A percentile compares a stretch with the other conserved stretches of the same genome.
phyloP scores from a whole-genome alignment of 2,329 filamentous ascomycete genomes.

The Hirsutella rhossiliensis region DNA sequence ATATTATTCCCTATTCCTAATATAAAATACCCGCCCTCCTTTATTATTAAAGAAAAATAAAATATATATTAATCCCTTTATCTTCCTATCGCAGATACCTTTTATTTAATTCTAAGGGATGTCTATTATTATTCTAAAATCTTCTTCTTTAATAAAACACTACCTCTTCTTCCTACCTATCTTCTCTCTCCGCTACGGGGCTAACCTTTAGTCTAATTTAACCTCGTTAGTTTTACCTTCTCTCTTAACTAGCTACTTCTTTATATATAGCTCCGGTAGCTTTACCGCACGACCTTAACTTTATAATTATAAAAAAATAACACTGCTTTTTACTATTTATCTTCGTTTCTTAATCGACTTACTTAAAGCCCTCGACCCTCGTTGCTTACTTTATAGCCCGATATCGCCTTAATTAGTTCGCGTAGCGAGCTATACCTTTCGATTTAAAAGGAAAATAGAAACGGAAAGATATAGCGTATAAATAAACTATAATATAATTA shows the following conservation, averaged over 20 bases:
- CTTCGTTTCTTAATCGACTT: constrained; percentile 2
- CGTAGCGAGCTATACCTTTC: background rate
- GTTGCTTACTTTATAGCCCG: background rate
- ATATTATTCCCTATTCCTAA: constrained; percentile 3
- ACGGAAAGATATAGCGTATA: background rate
- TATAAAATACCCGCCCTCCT: background rate
- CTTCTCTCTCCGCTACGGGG: too few relatives aligned
- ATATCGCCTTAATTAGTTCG: too few relatives aligned
- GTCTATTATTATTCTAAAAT: too few relatives aligned
- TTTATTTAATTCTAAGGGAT: too few relatives aligned
- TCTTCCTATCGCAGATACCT: too few relatives aligned
- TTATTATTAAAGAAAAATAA: background rate
- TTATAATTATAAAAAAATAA: too few relatives aligned
- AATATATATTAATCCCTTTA: too few relatives aligned
- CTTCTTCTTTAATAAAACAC: too few relatives aligned
- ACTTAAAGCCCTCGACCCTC: background rate
- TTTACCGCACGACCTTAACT: too few relatives aligned
- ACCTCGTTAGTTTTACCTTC: background rate
- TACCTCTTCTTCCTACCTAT: too few relatives aligned
- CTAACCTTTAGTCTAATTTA: background rate
- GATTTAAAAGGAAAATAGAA: background rate
- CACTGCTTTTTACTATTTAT: background rate
- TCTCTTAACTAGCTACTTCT: background rate
- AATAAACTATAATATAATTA: constrained; percentile 8
- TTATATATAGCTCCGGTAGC: too few relatives aligned